Conservation (phyloP, 139 green algal genomes). For the Diplosphaera chodatii region DNA sequence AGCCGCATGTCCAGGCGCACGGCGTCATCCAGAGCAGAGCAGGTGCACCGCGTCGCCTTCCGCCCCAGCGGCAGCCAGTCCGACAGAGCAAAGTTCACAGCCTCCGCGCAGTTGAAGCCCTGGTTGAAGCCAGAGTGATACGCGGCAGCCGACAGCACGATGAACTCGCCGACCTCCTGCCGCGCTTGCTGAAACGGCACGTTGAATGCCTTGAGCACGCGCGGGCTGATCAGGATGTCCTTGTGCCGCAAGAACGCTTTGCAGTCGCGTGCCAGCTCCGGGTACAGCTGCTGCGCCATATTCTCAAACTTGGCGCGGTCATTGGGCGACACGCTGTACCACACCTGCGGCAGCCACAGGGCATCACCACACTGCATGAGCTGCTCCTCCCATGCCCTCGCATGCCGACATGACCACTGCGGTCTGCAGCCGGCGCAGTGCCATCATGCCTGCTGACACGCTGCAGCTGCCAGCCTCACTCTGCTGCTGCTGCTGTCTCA, state of each 20-base stretch:
- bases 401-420: no score
- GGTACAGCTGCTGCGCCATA: conserved; percentile 48
- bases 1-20: conserved; percentile 77
- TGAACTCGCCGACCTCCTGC: conserved; percentile 67
- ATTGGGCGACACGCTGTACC: conserved; percentile 65
- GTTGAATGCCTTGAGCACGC: conserved; percentile 38
- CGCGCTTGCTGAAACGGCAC: conserved; percentile 38
- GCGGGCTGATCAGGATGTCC: conserved; percentile 61
- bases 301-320: conserved; percentile 58
- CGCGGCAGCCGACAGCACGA: conserved; percentile 69
- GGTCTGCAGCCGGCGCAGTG: no score
- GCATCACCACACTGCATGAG: no score
- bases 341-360: no score
- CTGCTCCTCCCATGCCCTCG: no score
- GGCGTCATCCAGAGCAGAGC: conserved; percentile 39
- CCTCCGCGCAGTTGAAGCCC: conserved; percentile 77
- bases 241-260: conserved; percentile 70
- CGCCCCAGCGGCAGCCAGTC: conserved; percentile 51
- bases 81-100: conserved; percentile 65
- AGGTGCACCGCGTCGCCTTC: conserved; percentile 31
- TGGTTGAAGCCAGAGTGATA: conserved; percentile 64
- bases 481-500: no score
- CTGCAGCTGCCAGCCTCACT: background rate
- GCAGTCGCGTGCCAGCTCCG: conserved; percentile 46
- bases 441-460: no score